These are phyloP conservation scores for Euphorbia tirucalli DNA, from an alignment of 345 rosid genomes.

Conservation along the genomic window DNA sequence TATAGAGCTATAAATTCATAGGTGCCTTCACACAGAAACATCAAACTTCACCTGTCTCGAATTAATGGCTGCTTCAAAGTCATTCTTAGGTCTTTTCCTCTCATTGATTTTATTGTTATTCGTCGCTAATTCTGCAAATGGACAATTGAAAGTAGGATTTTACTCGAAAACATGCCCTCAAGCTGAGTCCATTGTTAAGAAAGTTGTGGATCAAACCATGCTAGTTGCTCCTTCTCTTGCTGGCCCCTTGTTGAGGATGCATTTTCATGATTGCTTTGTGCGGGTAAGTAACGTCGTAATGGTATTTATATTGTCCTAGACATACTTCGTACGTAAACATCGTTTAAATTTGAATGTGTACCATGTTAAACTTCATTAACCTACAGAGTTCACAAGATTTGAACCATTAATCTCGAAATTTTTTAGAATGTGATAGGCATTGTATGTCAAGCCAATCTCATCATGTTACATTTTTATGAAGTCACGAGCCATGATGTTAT, in stretches of 20 bases:
- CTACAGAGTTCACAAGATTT: too few species aligned
- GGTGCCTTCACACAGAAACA: not conserved
- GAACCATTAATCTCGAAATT: too few species aligned
- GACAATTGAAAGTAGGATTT: constrained; percentile 55
- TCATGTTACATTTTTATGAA: too few species aligned
- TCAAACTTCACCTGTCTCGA: not conserved
- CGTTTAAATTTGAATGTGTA: too few species aligned
- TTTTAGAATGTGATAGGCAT: too few species aligned
- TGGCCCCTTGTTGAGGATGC: constrained; percentile 66
- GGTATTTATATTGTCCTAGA: too few species aligned
- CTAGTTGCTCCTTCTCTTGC: constrained; percentile 44
- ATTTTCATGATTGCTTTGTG: constrained; percentile 83
- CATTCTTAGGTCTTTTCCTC: constrained; percentile 26
- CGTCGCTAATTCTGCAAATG: constrained; percentile 27
- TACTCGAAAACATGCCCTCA: constrained; percentile 45
- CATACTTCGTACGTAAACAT: too few species aligned
- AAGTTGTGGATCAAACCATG: constrained; percentile 27
- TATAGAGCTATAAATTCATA: too few species aligned
- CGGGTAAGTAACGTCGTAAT: constrained; percentile 31
- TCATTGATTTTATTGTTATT: constrained; percentile 22
- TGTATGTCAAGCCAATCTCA: too few species aligned
- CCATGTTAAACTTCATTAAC: too few species aligned
- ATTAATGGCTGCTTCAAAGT: constrained; percentile 34
- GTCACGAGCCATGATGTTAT: too few species aligned
- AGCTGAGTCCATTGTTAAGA: constrained; percentile 48